Conservation (phyloP, 148 eudicot species). For the Rhododendron ferrugineum region DNA sequence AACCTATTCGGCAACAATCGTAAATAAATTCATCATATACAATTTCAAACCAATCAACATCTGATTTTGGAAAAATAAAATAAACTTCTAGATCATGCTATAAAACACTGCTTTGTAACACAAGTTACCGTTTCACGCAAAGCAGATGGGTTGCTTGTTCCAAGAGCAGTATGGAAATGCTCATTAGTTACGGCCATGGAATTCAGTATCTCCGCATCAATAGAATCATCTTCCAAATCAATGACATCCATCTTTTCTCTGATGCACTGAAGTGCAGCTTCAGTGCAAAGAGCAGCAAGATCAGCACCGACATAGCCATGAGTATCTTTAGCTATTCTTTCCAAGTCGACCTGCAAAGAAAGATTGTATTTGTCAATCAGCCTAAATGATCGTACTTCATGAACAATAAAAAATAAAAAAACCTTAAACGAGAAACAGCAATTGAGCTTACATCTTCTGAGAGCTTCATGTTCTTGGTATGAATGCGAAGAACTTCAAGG, state of each 20-base stretch:
- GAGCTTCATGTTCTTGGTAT: slow-evolving; percentile 48
- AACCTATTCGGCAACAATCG: slow-evolving; percentile 16
- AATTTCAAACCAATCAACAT: background rate
- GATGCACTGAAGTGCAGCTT: slow-evolving; percentile 45
- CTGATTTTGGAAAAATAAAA: background rate
- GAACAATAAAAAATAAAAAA: background rate
- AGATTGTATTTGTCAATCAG: background rate
- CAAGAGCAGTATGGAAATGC: slow-evolving; percentile 39
- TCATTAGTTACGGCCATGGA: slow-evolving; percentile 43
- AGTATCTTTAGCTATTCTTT: slow-evolving; percentile 35
- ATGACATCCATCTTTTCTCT: slow-evolving; percentile 48
- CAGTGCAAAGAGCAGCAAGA: slow-evolving; percentile 43
- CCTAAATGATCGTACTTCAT: background rate
- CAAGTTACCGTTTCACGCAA: slow-evolving; percentile 33
- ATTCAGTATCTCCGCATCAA: slow-evolving; percentile 42
- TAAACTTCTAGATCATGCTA: background rate
- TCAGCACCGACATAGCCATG: slow-evolving; percentile 48
- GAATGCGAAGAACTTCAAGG: slow-evolving; percentile 44
- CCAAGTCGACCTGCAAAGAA: slow-evolving; percentile 32
- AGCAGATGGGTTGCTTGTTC: slow-evolving; percentile 37
- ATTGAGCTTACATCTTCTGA: slow-evolving; percentile 23
- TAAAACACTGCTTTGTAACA: background rate
- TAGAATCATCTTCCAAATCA: slow-evolving; percentile 41
- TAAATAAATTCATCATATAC: background rate
- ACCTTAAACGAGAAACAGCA: background rate